Base-by-base conservation (phyloP, 805 yeast species). In the Ogataea pignaliae region DNA sequence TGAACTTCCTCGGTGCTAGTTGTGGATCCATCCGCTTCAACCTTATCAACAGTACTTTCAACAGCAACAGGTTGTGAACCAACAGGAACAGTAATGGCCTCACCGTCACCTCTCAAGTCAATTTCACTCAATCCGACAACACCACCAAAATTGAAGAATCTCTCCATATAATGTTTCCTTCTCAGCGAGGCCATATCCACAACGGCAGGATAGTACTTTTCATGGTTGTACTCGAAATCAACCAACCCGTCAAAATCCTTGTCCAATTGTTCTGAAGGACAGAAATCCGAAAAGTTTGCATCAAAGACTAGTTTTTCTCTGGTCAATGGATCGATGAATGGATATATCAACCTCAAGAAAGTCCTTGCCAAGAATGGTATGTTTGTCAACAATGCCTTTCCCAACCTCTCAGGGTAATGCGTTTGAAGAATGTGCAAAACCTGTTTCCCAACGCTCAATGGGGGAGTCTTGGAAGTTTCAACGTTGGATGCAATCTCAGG, bases 331-430 rank as follows among this genome's bases (percentile, higher is more conserved):
- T 93, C 99, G 52, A 93, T 93, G 63, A 93, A 93, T 5, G 99
- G 99, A 56, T 87, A 88, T 51, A 91, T 90, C 50, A 93, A 69
- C 68, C 86, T 90, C 54, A 93, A 70, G 57, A 93, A 93, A 10
- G 96, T 83, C 87, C 96, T 86, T 7, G 90, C 98, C 43, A 90
- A 67, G 78, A 93, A 86, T 12, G 98, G 98, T 52, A 93, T 89
- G 65, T 93, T 91, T 39, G 95, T 87, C 42, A 93, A 72, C 39
- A 90, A 72, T 0, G 97, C 97, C 60, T 83, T 85, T 34, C 99
- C 99, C 47, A 93, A 73, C 57, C 99, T 78, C 64, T 93, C 99
- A 3, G 99, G 99, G 63, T 93, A 93, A 65, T 93, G 99, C 11
- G 95, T 89, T 68, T 93, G 99, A 55, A 93, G 71, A 61, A 93